Evolutionary conservation across 2,329 filamentous ascomycete species (phyloP).

Genomic region (Tolypocladium tundrense): DNA sequence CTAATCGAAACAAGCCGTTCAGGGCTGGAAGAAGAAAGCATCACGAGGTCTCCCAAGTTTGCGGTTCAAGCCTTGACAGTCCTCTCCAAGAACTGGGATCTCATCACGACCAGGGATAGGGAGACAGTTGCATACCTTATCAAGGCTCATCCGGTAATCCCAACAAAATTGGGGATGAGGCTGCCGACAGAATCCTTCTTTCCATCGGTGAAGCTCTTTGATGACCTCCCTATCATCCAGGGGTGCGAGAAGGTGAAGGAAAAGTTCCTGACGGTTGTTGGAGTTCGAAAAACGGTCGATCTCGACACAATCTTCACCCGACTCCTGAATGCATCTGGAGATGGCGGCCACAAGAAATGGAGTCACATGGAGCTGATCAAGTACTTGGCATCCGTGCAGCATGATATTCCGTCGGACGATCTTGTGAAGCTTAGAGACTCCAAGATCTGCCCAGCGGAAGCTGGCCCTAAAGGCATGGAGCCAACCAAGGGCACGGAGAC

Average conservation of each 20-base stretch:
- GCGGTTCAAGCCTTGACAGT: conserved; percentile 67
- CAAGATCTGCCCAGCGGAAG: conserved; percentile 73
- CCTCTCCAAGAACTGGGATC: conserved; percentile 84
- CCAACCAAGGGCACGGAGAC: conserved; percentile 37
- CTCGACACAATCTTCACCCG: conserved; percentile 87
- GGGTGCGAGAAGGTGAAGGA: conserved; percentile 76
- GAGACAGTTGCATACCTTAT: conserved; percentile 55
- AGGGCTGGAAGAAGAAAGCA: conserved; percentile 51
- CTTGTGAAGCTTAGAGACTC: conserved; percentile 68
- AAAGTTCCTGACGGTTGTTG: conserved; percentile 72
- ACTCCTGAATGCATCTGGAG: conserved; percentile 53
- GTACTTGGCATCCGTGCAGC: conserved; percentile 80
- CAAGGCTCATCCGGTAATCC: conserved; percentile 63
- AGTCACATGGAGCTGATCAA: conserved; percentile 92
- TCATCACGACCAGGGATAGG: conserved; percentile 57
- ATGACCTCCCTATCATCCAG: conserved; percentile 77
- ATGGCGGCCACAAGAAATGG: conserved; percentile 56
- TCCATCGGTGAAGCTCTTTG: conserved; percentile 84
- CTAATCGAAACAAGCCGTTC: conserved; percentile 59
- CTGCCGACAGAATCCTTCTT: conserved; percentile 84
- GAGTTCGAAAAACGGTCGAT: conserved; percentile 91
- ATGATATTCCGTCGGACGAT: conserved; percentile 79
- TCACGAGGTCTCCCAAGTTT: conserved; percentile 64
- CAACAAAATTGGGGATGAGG: conserved; percentile 84
- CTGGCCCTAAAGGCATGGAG: conserved; percentile 44